Evolutionary conservation across 768 basidiomycete genomes (phyloP), one percentile per base, ranked within the genome.

Genomic region (Pholiota molesta): DNA sequence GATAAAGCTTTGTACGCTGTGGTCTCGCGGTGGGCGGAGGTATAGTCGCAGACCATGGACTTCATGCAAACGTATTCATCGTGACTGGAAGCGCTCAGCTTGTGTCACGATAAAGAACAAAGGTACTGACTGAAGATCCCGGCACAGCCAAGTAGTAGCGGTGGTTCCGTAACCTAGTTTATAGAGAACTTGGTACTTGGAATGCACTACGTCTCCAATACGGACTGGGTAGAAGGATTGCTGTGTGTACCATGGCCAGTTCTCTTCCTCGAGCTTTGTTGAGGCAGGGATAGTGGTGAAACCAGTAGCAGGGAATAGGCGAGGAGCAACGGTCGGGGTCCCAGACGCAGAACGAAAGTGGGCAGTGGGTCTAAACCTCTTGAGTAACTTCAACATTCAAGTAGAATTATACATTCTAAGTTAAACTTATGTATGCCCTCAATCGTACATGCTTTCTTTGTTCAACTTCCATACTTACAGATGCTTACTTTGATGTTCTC

Each of bases 141-240:
- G 64, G 59, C 63, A 65, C n/a, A 75, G 63, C 74, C 74, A 75
- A 23, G 62, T 68, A 19, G 74, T 75, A 17, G 65, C 62, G 19
- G 60, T 65, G 10, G 66, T 57, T 17, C 76, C 76, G 60, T 63
- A 75, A 2, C 75, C 76, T 0, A 77, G 62, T 65, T 77, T 77
- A 13, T 67, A 66, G 23, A 77, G 58, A 17, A 77, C 70, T 55
- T 72, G 69, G 61, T 77, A 77, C 17, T 66, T 68, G 10, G 66
- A 65, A 9, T 66, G 52, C 17, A 77, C 55, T n/a, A 74, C 60
- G 21, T 78, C 69, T 28, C 77, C 76, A 8, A 74, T 70, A 10
- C 65, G 69, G 10, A 75, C 71, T 10, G 74, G 75, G 45, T 75
- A 75, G 55, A 69, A 75, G 31, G 59, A 45, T 42, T 64, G 53